These are phyloP conservation scores for Kurtzmaniella quercitrusa DNA, from an alignment of 1,139 yeast genomes.

Conservation along the genomic window DNA sequence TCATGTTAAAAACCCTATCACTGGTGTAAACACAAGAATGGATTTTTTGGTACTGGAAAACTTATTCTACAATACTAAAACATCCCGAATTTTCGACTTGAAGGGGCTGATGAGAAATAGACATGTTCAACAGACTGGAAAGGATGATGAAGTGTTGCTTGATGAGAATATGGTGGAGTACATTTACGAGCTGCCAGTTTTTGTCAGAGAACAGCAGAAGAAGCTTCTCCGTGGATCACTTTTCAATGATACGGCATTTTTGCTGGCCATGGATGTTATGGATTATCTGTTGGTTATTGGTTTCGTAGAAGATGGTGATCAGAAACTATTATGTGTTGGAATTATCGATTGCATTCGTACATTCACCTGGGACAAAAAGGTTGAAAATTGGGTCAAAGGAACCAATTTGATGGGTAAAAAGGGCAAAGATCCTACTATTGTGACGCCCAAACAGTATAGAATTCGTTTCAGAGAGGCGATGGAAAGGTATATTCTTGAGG, in stretches of 20 bases:
- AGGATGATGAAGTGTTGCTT: constrained; percentile 85
- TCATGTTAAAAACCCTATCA: constrained; percentile 72
- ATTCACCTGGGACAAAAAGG: constrained; percentile 97
- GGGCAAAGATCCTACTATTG: constrained; percentile 93
- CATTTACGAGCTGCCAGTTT: constrained; percentile 91
- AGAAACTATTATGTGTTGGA: constrained; percentile 76
- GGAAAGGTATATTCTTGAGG: constrained; percentile 93
- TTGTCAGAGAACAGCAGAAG: constrained; percentile 90
- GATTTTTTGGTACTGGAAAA: constrained; percentile 96
- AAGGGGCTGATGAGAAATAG: constrained; percentile 98
- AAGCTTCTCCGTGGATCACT: constrained; percentile 78
- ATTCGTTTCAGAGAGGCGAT: constrained; percentile 94
- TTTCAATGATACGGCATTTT: constrained; percentile 90
- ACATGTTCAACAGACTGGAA: constrained; percentile 94
- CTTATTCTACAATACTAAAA: constrained; percentile 77
- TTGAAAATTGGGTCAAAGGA: constrained; percentile 98
- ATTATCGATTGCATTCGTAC: constrained; percentile 94
- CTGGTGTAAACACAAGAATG: constrained; percentile 77
- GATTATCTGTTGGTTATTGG: constrained; percentile 95
- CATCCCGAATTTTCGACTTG: constrained; percentile 85
- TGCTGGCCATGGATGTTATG: constrained; percentile 98
- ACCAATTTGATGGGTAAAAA: constrained; percentile 73
- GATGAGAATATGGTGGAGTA: constrained; percentile 99
- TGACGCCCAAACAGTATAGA: constrained; percentile 93
- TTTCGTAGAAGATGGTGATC: constrained; percentile 50